A percentile compares a stretch with the other conserved stretches of the same genome.
Conservation (phyloP, 306 rosid genomes). For the Fragaria nilgerrensis region DNA sequence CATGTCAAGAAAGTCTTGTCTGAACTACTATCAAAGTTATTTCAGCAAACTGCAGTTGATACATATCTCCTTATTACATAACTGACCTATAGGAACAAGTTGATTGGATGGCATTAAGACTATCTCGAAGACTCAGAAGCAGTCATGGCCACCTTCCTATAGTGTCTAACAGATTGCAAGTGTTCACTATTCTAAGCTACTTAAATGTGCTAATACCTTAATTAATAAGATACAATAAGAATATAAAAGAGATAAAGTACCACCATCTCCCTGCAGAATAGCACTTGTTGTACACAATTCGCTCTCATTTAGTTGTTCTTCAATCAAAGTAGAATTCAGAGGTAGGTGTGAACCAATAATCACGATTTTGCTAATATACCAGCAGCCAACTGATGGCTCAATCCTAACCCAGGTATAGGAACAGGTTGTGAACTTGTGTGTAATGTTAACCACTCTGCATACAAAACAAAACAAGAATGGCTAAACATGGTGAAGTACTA, state of each 20-base stretch:
- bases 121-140: not conserved
- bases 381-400: constrained; percentile 10
- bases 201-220: not conserved
- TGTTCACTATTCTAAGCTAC: not conserved
- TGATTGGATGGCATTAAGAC: not conserved
- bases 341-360: not conserved
- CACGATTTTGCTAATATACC: not conserved
- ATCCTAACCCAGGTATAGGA: not conserved
- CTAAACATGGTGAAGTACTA: not conserved
- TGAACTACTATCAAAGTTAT: not conserved
- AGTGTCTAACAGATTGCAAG: not conserved
- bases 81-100: not conserved
- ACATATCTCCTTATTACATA: not conserved
- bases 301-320: not conserved
- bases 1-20: not conserved
- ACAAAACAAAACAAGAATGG: not conserved
- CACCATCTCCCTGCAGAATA: not conserved
- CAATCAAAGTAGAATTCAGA: not conserved
- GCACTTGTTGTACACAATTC: not conserved
- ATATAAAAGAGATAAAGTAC: not conserved
- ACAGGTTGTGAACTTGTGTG: not conserved
- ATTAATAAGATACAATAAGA: not conserved
- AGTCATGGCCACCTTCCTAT: not conserved
- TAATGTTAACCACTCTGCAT: not conserved
- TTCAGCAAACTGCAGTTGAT: not conserved